A percentile compares a stretch with the other conserved stretches of the same genome.
These are phyloP conservation scores for Ligustrum vulgare DNA, from an alignment of 257 asterid genomes.

Conservation along the genomic window DNA sequence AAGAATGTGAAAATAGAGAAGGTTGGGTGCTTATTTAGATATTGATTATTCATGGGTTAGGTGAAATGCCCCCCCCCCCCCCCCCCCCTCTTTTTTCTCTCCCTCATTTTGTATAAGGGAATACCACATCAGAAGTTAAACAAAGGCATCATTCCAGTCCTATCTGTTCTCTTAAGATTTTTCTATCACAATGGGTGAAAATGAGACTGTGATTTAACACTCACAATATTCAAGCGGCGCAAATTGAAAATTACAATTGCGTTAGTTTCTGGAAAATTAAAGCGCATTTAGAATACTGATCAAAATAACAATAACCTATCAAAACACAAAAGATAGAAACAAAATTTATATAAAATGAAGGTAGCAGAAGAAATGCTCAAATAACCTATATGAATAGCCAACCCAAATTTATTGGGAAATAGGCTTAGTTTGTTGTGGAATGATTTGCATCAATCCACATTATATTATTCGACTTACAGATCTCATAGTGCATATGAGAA, in stretches of 20 bases:
- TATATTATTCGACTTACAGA: background rate
- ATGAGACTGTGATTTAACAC: background rate
- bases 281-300: background rate
- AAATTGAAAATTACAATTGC: background rate
- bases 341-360: background rate
- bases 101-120: background rate
- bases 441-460: background rate
- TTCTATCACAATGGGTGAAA: background rate
- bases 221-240: background rate
- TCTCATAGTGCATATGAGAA: background rate
- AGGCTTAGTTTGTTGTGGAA: background rate
- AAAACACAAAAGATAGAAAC: background rate
- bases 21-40: background rate
- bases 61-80: too few relatives aligned
- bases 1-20: background rate
- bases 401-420: background rate
- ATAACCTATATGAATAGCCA: background rate
- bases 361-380: background rate
- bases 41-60: background rate
- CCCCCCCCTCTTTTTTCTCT: too few relatives aligned
- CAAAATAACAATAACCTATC: background rate
- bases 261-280: background rate
- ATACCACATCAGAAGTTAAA: background rate
- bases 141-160: background rate
- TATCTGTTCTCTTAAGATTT: background rate